Evolutionary conservation across 768 basidiomycete species (phyloP), one percentile per base, ranked within the genome.

Genomic region (Cubamyces sp.): DNA sequence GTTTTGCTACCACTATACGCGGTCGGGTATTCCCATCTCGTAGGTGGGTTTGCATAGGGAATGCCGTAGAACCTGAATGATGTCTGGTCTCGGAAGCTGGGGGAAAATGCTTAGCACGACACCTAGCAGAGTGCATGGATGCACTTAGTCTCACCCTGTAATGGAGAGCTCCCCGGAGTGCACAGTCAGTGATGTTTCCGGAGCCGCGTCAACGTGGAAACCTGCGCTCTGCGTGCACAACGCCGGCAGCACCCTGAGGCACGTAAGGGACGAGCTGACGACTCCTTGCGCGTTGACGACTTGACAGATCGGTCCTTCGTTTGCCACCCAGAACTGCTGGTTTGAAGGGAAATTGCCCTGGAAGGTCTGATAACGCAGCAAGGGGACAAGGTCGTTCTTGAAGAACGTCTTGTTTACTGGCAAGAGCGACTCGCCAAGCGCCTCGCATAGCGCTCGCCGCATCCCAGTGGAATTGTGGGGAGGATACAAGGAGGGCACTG

Each of bases 1-100:
- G 66, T 62, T 15, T 60, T 72, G 39, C 68, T 46, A 0, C 74
- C 72, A 60, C 49, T 71, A 65, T 70, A 76, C 4, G 73, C 53
- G 2, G 66, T 71, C 2, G 83, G 80, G 68, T 84, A 80, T 15
- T 75, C 72, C 67, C 79, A 83, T 3, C 81, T 75, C 46, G 64
- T 54, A 12, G 78, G 76, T 1, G 77, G 77, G 58, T 81, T 71
- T 5, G 81, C 80, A 61, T 79, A 84, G 0, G 79, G 82, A 43
- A 85, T 79, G 14, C 83, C 82, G 14, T 82, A 68, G 74, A 85
- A 84, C 18, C 79, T 75, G 74, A 84, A 83, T 1, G 80, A 79
- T 0, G 78, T 69, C 39, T 78, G 77, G 64, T 83, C 82, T 19
- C 82, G 81, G 43, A 74, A 79, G 0, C 80, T 81, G 45, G 25